A percentile compares a stretch with the other conserved stretches of the same genome.
These are phyloP conservation scores for Phoma sp. DNA, from an alignment of 2,329 filamentous ascomycete genomes.

Conservation along the genomic window DNA sequence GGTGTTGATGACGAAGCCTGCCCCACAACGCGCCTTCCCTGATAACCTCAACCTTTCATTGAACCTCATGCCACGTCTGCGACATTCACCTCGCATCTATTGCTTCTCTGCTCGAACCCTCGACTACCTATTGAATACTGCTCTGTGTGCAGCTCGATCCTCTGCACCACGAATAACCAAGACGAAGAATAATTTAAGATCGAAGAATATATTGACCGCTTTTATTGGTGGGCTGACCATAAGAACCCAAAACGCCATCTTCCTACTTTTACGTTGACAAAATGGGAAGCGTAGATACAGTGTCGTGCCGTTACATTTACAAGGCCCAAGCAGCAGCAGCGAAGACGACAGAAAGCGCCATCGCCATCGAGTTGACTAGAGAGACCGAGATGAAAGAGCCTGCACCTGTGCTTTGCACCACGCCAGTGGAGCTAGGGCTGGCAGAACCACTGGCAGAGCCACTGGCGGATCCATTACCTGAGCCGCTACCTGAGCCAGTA, in stretches of 20 bases:
- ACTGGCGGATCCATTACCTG: not conserved
- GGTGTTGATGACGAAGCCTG: slow-evolving; percentile 5
- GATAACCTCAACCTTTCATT: not conserved
- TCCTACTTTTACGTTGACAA: slow-evolving; percentile 1
- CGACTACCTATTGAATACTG: too few relatives aligned
- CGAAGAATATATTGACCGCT: too few relatives aligned
- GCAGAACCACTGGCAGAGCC: not conserved
- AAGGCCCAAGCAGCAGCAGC: slow-evolving; percentile 32
- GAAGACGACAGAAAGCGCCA: slow-evolving; percentile 36
- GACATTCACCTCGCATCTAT: too few relatives aligned
- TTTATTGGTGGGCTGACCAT: too few relatives aligned
- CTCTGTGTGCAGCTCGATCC: too few relatives aligned
- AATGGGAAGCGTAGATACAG: not conserved
- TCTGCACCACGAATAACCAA: too few relatives aligned
- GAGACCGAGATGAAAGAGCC: slow-evolving; percentile 24
- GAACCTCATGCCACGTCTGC: not conserved
- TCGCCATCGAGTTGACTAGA: slow-evolving; percentile 30
- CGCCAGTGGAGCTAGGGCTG: slow-evolving; percentile 1
- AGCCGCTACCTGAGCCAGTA: too few relatives aligned
- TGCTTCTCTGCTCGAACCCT: too few relatives aligned
- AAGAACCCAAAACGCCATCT: too few relatives aligned
- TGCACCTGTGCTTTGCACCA: slow-evolving; percentile 11
- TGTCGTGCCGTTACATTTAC: slow-evolving; percentile 13
- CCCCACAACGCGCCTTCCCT: slow-evolving; percentile 14
- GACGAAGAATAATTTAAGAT: not conserved